phyloP scores from a whole-genome alignment of 2,329 filamentous ascomycete species.

The Drechslerella stenobrocha region DNA sequence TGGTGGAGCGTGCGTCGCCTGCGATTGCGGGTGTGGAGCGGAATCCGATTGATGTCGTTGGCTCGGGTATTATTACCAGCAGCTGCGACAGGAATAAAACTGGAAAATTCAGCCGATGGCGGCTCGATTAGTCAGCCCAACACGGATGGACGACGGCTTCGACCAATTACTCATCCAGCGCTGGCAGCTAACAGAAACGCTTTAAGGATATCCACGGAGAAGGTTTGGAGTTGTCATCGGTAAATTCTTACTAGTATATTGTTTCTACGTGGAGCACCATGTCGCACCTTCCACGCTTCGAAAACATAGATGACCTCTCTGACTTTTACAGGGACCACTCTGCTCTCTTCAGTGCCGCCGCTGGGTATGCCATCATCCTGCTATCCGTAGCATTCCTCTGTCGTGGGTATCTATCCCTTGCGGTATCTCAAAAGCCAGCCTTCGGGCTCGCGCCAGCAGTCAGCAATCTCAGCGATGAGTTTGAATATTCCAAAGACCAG shows the following conservation, averaged over 20 bases:
- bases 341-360: conserved; percentile 17
- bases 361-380: conserved; percentile 26
- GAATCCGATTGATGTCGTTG: conserved; percentile 42
- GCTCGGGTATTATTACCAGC: conserved; percentile 14
- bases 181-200: not conserved
- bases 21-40: conserved; percentile 11
- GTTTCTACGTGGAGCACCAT: too few species aligned
- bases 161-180: not conserved
- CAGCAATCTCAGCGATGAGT: conserved; percentile 64
- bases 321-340: conserved; percentile 32
- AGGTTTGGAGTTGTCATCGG: conserved; percentile 13
- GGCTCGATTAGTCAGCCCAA: conserved; percentile 1
- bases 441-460: conserved; percentile 26
- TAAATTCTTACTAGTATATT: conserved; percentile 14
- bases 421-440: conserved; percentile 15
- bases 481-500: conserved; percentile 57
- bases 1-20: not conserved
- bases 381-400: conserved; percentile 23
- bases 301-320: conserved; percentile 26
- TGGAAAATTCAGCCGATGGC: conserved; percentile 17
- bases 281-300: conserved; percentile 28
- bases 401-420: conserved; percentile 32
- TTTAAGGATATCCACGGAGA: not conserved
- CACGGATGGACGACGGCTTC: not conserved
- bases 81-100: not conserved